Conservation (phyloP, 2,329 filamentous ascomycete genomes). For the Hansfordia pulvinata region DNA sequence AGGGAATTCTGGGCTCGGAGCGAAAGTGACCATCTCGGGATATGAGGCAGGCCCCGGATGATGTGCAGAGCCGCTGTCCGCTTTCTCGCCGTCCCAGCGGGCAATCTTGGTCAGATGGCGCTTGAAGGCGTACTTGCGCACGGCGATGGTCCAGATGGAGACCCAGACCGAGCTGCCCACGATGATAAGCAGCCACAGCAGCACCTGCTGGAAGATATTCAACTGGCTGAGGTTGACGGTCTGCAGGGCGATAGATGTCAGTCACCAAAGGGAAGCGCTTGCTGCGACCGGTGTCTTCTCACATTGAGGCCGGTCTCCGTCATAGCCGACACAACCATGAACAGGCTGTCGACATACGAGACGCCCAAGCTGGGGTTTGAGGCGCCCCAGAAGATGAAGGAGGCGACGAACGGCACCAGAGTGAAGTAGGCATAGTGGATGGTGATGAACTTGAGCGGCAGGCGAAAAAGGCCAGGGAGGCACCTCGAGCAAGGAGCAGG, state of each 20-base stretch:
- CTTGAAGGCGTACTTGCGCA: conserved; percentile 49
- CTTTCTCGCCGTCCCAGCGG: conserved; percentile 23
- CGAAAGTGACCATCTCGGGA: no score
- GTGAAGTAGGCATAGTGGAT: conserved; percentile 57
- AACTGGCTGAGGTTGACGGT: conserved; percentile 49
- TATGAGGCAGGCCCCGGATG: no score
- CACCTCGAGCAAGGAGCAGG: no score
- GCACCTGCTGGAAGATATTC: conserved; percentile 52
- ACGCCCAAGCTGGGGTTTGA: conserved; percentile 36
- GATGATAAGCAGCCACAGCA: conserved; percentile 50
- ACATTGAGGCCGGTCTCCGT: conserved; percentile 46
- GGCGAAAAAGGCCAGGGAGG: conserved; percentile 18
- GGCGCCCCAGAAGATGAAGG: conserved; percentile 45
- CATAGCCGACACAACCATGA: conserved; percentile 52
- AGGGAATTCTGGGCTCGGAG: no score
- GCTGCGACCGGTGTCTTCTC: background rate
- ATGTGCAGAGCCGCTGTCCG: no score
- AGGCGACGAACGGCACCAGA: conserved; percentile 34
- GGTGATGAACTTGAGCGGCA: conserved; percentile 44
- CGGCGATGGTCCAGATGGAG: conserved; percentile 46
- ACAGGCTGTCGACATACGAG: conserved; percentile 48
- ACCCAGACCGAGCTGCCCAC: conserved; percentile 52
- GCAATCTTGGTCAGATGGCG: conserved; percentile 41
- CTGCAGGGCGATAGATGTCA: conserved; percentile 17
- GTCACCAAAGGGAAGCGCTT: background rate